phyloP scores from a whole-genome alignment of 345 rosid species.

The Eucalyptus rudis region DNA sequence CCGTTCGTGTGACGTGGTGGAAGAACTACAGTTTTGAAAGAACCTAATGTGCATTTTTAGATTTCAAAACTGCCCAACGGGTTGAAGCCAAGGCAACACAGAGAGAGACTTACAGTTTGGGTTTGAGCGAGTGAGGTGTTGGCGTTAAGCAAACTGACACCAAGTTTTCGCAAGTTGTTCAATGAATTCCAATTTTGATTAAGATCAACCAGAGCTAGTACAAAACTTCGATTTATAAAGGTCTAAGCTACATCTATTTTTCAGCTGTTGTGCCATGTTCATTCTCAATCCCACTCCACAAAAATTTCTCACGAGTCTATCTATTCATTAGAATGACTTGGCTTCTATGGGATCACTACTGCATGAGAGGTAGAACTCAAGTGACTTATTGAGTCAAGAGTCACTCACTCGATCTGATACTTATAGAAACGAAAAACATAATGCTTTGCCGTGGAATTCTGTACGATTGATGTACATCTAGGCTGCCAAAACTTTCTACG shows the following conservation, averaged over 20 bases:
- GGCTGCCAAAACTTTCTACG: background rate
- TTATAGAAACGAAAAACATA: no score
- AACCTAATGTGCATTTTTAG: background rate
- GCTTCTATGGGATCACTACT: background rate
- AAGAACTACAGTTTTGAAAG: background rate
- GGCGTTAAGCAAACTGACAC: background rate
- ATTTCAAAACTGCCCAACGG: background rate
- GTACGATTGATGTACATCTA: background rate
- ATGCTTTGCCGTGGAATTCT: background rate
- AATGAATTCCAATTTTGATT: background rate
- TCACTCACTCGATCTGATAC: background rate
- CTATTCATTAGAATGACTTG: background rate
- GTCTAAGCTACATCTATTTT: background rate
- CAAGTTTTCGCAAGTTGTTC: background rate
- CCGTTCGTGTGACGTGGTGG: background rate
- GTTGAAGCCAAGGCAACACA: background rate
- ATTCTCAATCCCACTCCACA: background rate
- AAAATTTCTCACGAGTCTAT: background rate
- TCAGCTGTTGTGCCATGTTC: background rate
- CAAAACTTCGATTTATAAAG: background rate
- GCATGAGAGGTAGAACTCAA: background rate
- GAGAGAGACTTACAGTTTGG: background rate
- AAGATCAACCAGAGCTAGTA: background rate
- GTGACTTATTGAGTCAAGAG: background rate
- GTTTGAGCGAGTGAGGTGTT: background rate